Evolutionary conservation across 2,329 filamentous ascomycete genomes (phyloP), one percentile per base, ranked within the genome.

Genomic region (Arthroderma sp.): DNA sequence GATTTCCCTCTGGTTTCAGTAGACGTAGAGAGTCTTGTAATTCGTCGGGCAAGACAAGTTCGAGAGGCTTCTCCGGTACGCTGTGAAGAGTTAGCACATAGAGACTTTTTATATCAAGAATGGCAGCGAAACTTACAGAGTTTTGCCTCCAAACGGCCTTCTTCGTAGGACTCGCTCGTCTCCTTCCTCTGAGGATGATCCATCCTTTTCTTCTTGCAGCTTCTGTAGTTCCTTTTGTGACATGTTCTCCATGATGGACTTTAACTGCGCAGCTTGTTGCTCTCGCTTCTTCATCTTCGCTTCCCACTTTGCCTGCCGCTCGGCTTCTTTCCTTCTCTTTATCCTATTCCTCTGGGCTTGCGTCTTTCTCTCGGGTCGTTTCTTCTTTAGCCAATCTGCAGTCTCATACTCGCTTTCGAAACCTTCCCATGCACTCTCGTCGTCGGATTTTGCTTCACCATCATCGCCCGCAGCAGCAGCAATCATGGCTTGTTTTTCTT

Each of bases 1-100:
- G 69, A 60, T 95, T 96, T n/a, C 91, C 91, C 64, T 98, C 91
- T 0, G 91, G 91, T 65, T 89, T 94, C 52, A 94, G 66, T 58
- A 87, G 65, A 58, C 91, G 66, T 57, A 95, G 66, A 41, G 86
- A 81, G 58, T 94, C 77, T 64, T 94, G 74, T 57, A 91, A 65
- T 69, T 98, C 78, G 66, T 96, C 79, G 36, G 86, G 75, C 49
- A 95, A 64, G 50, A 95, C 73, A 55, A 95, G 63, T 64, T 95
- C 79, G 56, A 96, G 68, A 50, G 85, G 71, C 61, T 84, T 83
- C 59, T 91, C 81, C 0, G 86, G 87, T 38, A 56, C 56, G 41
- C 65, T 67, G 37, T 50, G 38, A 22, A 10, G 30, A 31, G 38
- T 45, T 42, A 50, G 42, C 30, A 44, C 8, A 29, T 33, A 7